Conservation (phyloP, 106 monocot species). For the Acorus gramineus region DNA sequence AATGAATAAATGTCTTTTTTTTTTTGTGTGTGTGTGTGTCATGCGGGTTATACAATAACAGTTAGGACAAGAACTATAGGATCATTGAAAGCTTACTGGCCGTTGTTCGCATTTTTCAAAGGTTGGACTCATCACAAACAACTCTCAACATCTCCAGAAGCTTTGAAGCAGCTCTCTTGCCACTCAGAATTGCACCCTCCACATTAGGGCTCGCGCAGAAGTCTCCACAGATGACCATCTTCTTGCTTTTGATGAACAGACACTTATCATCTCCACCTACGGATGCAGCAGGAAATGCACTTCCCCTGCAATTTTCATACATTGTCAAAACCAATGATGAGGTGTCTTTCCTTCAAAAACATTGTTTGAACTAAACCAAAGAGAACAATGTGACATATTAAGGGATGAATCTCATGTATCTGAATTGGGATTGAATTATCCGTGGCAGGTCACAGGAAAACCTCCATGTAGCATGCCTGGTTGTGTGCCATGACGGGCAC, state of each 20-base stretch:
- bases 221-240: constrained; percentile 70
- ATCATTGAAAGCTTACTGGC: neutral
- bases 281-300: constrained; percentile 49
- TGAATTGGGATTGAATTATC: too few species aligned
- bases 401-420: too few species aligned
- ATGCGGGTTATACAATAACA: neutral
- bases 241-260: constrained; percentile 45
- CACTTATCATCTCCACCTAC: constrained; percentile 55
- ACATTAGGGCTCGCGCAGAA: constrained; percentile 54
- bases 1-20: too few species aligned
- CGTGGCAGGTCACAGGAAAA: too few species aligned
- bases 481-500: too few species aligned
- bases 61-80: neutral
- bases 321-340: too few species aligned
- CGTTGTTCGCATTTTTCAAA: neutral
- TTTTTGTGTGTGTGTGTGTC: too few species aligned
- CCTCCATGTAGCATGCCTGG: too few species aligned
- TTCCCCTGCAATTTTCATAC: constrained; percentile 43
- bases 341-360: neutral
- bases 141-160: constrained; percentile 22
- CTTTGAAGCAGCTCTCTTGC: constrained; percentile 52
- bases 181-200: constrained; percentile 70
- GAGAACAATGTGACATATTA: too few species aligned
- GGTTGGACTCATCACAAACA: constrained; percentile 20
- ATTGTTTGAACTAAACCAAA: too few species aligned